Conservation (phyloP, 768 basidiomycete genomes). For the Russula vinacea region DNA sequence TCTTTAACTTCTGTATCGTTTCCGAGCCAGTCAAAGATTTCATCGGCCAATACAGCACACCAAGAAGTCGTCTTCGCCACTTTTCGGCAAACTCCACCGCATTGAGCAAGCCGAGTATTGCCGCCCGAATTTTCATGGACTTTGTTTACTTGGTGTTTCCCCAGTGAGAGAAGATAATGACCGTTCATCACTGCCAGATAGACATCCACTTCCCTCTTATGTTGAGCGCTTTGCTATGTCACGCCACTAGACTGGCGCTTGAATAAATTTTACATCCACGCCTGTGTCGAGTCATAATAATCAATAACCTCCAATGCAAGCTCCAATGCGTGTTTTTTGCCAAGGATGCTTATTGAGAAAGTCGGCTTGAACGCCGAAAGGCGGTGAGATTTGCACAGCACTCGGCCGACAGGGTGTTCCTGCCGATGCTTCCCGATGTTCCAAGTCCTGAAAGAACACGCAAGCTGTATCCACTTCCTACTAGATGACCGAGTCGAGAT, state of each 20-base stretch:
- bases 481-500: background rate
- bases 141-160: background rate
- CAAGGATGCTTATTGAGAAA: background rate
- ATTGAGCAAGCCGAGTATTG: background rate
- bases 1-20: background rate
- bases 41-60: background rate
- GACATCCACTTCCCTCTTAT: background rate
- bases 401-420: background rate
- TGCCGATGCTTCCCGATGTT: background rate
- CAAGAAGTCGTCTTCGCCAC: background rate
- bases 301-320: background rate
- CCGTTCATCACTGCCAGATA: background rate
- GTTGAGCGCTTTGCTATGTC: conserved; percentile 3
- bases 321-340: background rate
- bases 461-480: background rate
- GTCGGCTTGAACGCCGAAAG: background rate
- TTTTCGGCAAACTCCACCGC: background rate
- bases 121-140: background rate
- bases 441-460: background rate
- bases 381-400: background rate
- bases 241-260: background rate
- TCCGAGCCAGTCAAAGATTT: background rate
- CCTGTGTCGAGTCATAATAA: background rate
- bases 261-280: background rate
- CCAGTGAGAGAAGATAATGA: background rate